phyloP scores from a whole-genome alignment of 2,329 filamentous ascomycete genomes.

The Metarhizium sp. region DNA sequence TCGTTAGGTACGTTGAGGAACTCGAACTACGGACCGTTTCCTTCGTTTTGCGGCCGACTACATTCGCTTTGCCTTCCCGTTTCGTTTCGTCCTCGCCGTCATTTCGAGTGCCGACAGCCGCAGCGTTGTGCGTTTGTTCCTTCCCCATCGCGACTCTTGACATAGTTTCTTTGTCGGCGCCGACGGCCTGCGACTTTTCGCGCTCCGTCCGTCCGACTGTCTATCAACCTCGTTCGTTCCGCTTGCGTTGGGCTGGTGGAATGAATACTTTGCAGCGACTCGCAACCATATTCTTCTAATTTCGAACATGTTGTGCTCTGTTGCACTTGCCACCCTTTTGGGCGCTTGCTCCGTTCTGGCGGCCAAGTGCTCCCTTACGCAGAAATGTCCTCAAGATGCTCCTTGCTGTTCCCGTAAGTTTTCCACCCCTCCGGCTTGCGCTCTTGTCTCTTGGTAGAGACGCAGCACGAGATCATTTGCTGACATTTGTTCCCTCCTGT shows the following conservation, averaged over 20 bases:
- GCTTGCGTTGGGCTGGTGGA: background rate
- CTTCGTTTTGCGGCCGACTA: background rate
- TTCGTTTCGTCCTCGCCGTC: background rate
- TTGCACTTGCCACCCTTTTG: conserved; percentile 21
- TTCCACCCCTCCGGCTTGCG: background rate
- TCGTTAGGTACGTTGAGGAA: background rate
- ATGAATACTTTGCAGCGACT: background rate
- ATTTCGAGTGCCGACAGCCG: background rate
- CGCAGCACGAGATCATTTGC: background rate
- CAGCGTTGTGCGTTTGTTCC: background rate
- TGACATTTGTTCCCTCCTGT: conserved; percentile 7
- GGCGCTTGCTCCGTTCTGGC: conserved; percentile 22
- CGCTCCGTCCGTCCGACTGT: background rate
- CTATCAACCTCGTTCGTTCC: background rate
- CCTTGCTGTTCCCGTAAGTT: conserved; percentile 74
- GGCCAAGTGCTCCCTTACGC: conserved; percentile 34
- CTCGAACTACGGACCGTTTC: background rate
- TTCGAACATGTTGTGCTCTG: conserved; percentile 22
- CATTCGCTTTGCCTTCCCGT: conserved; percentile 1
- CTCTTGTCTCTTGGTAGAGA: background rate
- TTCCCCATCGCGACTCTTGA: background rate
- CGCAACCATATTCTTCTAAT: background rate
- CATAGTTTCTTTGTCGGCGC: background rate
- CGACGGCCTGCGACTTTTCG: background rate
- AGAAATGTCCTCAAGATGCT: conserved; percentile 60